A percentile compares a stretch with the other conserved stretches of the same genome.
phyloP scores from a whole-genome alignment of 2,329 filamentous ascomycete genomes.

The Dothideomycetes sp. region DNA sequence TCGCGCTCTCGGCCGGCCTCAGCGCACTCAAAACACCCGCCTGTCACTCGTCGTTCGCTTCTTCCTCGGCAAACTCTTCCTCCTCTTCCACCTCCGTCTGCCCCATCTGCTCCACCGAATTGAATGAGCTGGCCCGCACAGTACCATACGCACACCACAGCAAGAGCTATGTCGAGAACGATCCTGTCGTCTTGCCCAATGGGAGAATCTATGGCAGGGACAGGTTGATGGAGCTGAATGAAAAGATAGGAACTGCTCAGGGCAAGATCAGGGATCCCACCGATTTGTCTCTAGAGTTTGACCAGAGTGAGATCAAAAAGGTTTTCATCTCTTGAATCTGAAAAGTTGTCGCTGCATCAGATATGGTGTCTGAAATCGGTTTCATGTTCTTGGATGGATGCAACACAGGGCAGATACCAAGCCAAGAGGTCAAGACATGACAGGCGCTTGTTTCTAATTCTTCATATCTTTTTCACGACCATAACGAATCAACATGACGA shows the following conservation, averaged over 20 bases:
- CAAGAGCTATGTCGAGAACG: conserved; percentile 83
- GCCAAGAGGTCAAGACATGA: too few relatives aligned
- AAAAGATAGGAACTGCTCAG: conserved; percentile 62
- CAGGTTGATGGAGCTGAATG: conserved; percentile 64
- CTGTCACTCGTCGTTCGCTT: conserved; percentile 64
- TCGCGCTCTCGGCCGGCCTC: conserved; percentile 81
- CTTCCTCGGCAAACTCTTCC: conserved; percentile 39
- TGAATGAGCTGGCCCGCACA: conserved; percentile 79
- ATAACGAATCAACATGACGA: too few relatives aligned
- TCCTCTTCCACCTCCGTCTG: conserved; percentile 66
- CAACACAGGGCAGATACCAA: too few relatives aligned
- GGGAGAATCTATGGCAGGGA: conserved; percentile 73
- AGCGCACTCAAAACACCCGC: conserved; percentile 93
- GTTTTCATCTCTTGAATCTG: conserved; percentile 52
- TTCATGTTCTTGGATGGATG: too few relatives aligned
- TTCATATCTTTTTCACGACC: too few relatives aligned
- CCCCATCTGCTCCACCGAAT: conserved; percentile 89
- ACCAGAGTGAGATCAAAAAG: conserved; percentile 60
- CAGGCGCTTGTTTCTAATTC: too few relatives aligned
- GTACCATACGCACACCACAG: conserved; percentile 94
- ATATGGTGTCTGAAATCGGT: too few relatives aligned
- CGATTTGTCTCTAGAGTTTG: conserved; percentile 57
- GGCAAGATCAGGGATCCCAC: conserved; percentile 69
- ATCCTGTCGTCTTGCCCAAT: conserved; percentile 80
- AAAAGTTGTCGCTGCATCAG: too few relatives aligned